Base-by-base conservation (phyloP, 208 protist genomes). In the Acanthamoeba divionensis region DNA sequence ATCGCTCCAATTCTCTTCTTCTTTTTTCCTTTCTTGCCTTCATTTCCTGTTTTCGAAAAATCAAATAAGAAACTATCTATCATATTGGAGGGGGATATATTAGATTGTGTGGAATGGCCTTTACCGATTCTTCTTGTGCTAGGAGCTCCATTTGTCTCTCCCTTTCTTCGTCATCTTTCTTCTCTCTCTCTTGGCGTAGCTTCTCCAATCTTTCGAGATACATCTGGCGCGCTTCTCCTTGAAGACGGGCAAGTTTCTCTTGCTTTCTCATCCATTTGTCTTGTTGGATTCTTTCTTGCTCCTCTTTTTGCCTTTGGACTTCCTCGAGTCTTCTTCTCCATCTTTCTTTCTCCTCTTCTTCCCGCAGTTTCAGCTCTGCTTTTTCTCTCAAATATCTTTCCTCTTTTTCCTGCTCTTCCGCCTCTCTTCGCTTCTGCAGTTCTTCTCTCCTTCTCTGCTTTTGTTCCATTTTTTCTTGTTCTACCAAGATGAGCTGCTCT, bases 121-220 rank as follows among this genome's bases (percentile, higher is more conserved):
- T 69, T 69, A 31, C 24, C 54, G 41, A 18, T 80, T 45, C 41
- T 80, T 38, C 73, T 83, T 83, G 48, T 65, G 73, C 73, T 83
- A 47, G 73, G 8, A 29, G 73, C 31, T 83, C n/a, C 24, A 26
- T 29, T 36, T 29, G 15, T 83, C n/a, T 33, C 62, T n/a, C n/a
- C n/a, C n/a, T n/a, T n/a, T n/a, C n/a, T n/a, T n/a, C n/a, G n/a
- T n/a, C n/a, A n/a, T n/a, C 48, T 13, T 60, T 29, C 31, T 50
- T 24, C 24, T 87, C 79, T n/a, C 79, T 52, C 79, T 87, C 79
- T 41, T 66, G 33, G 41, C 18, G 45, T 24, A 87, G 57, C 79
- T 87, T 82, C 79, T 87, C 79, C 26, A 87, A 24, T 2, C 57
- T 21, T 60, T 87, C 57, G 8, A n/a, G 50, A 45, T 87, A 87